A percentile compares a stretch with the other conserved stretches of the same genome.
These are phyloP conservation scores for Endothia cerciana DNA, from an alignment of 2,329 filamentous ascomycete species.

Conservation along the genomic window DNA sequence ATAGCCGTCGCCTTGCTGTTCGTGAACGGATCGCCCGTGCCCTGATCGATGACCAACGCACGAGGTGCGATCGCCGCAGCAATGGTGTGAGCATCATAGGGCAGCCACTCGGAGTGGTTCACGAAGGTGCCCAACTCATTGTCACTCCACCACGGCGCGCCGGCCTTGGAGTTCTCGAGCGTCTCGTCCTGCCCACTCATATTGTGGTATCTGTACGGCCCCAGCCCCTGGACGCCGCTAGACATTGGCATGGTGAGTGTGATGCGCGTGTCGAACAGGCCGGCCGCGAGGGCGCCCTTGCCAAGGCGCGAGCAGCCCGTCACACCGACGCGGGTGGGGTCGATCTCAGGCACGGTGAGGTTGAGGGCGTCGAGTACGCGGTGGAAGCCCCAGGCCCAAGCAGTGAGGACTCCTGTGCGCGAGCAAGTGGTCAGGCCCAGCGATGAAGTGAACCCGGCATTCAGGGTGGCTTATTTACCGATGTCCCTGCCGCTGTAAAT, in stretches of 20 bases:
- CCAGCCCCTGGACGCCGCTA: conserved; percentile 58
- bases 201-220: conserved; percentile 54
- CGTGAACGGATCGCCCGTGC: conserved; percentile 52
- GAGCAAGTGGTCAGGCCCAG: neutral
- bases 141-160: conserved; percentile 61
- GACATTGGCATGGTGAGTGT: conserved; percentile 60
- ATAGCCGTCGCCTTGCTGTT: conserved; percentile 54
- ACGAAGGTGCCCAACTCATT: conserved; percentile 55
- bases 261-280: conserved; percentile 55
- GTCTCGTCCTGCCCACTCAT: conserved; percentile 51
- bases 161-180: conserved; percentile 54
- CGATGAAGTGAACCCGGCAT: neutral
- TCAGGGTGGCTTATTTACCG: conserved; percentile 38
- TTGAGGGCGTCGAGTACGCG: conserved; percentile 57
- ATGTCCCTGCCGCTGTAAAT: conserved; percentile 53
- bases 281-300: conserved; percentile 57
- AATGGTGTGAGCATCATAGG: conserved; percentile 62
- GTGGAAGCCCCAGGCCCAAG: conserved; percentile 60
- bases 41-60: conserved; percentile 59
- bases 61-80: conserved; percentile 62
- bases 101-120: conserved; percentile 58
- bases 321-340: conserved; percentile 47
- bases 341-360: conserved; percentile 50
- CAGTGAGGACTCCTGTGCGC: conserved; percentile 49
- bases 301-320: conserved; percentile 60